These are phyloP conservation scores for Nevesoporus exiguus DNA, from an alignment of 768 basidiomycete species.

Conservation along the genomic window DNA sequence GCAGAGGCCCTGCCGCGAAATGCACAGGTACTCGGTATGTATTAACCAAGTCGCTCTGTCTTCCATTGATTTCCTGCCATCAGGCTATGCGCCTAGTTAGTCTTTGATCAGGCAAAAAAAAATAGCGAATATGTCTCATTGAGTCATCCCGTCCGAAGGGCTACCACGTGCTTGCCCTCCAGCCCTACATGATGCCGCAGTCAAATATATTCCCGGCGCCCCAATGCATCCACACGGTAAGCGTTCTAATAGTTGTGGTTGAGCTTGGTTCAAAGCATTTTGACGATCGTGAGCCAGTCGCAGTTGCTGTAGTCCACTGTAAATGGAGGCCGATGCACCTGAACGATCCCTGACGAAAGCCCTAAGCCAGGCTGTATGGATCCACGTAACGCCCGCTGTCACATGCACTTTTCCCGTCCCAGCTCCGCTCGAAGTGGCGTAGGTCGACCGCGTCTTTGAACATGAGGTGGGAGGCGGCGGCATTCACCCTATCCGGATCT, in stretches of 20 bases:
- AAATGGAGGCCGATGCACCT: not conserved
- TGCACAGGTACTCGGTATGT: not conserved
- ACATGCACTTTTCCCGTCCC: no score
- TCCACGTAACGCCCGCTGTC: no score
- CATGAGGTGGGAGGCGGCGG: not conserved
- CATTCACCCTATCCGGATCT: not conserved
- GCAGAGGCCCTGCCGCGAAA: not conserved
- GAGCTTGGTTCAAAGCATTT: not conserved
- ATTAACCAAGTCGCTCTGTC: not conserved
- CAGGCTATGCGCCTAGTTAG: no score
- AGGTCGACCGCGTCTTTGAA: not conserved
- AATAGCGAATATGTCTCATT: not conserved
- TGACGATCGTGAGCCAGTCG: not conserved
- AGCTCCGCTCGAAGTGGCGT: no score
- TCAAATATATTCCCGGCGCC: no score
- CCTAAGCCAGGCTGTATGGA: no score
- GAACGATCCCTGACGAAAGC: not conserved
- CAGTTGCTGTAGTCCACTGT: not conserved
- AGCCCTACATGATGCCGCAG: no score
- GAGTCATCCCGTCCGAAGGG: no score
- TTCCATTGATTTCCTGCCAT: not conserved
- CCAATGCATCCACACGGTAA: not conserved
- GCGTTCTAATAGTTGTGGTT: not conserved
- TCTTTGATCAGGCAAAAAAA: no score
- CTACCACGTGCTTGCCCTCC: no score